phyloP scores from a whole-genome alignment of 768 basidiomycete genomes.

The Tylopilus subfusipes region DNA sequence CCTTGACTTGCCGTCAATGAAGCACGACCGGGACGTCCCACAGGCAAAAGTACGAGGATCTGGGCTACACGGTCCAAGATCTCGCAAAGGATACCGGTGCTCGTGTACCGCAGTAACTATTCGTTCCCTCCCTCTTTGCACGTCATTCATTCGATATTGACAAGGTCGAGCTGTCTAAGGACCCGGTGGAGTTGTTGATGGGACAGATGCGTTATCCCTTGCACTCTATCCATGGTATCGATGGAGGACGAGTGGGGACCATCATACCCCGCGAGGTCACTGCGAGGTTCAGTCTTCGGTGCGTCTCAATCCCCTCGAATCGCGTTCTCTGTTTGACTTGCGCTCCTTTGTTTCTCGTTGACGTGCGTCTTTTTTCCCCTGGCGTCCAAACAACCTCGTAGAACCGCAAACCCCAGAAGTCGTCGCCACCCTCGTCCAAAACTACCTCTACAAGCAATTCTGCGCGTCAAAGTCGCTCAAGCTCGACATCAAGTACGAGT shows the following conservation, averaged over 20 bases:
- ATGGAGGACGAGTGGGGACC: background rate
- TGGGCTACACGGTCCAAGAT: background rate
- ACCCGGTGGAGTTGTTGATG: slow-evolving; percentile 1
- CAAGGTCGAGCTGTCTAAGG: slow-evolving; percentile 5
- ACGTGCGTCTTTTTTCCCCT: too few species aligned
- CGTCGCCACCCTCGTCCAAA: slow-evolving; percentile 60
- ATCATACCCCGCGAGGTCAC: background rate
- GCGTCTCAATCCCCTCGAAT: too few species aligned
- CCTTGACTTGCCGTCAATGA: background rate
- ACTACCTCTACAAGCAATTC: slow-evolving; percentile 72
- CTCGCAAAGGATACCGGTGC: slow-evolving; percentile 1
- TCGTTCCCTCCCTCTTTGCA: background rate
- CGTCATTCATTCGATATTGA: background rate
- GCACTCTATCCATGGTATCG: slow-evolving; percentile 3
- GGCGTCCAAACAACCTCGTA: slow-evolving; percentile 50
- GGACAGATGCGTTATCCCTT: slow-evolving; percentile 6
- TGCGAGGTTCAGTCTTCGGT: slow-evolving; percentile 4
- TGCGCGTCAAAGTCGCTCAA: slow-evolving; percentile 73
- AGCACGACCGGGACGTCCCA: background rate
- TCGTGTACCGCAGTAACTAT: background rate
- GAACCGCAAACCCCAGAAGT: slow-evolving; percentile 74
- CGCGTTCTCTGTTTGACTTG: too few species aligned
- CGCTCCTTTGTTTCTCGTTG: background rate
- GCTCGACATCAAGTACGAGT: slow-evolving; percentile 56
- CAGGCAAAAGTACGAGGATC: background rate